A percentile compares a stretch with the other conserved stretches of the same genome.
These are phyloP conservation scores for Medakamo hakoo DNA, from an alignment of 139 green algal species.

Conservation along the genomic window DNA sequence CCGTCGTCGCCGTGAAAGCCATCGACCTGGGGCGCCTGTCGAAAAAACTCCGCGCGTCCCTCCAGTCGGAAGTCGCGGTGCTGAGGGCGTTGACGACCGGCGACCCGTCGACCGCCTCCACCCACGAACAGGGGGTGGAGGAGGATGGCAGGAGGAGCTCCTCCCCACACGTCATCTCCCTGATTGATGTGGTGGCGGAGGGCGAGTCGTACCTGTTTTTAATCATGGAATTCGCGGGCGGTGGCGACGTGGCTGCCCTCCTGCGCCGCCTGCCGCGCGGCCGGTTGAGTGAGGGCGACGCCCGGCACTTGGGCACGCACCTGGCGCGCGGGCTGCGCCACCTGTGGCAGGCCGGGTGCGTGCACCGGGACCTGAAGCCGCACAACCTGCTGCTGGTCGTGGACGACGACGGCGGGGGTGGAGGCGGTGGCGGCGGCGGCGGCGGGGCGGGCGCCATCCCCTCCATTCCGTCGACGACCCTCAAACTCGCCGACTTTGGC, in stretches of 20 bases:
- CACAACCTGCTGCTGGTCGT: constrained; percentile 90
- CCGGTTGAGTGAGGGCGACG: constrained; percentile 35
- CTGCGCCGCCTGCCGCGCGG: constrained; percentile 31
- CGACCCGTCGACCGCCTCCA: background rate
- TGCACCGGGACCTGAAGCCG: constrained; percentile 93
- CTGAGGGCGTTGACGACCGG: constrained; percentile 20
- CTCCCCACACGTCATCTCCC: background rate
- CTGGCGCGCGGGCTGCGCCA: constrained; percentile 73
- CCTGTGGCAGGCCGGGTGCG: constrained; percentile 63
- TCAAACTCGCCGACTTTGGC: constrained; percentile 99
- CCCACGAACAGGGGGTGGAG: background rate
- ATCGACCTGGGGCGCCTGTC: constrained; percentile 70
- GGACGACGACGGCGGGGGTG: too few species aligned
- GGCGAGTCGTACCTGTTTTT: constrained; percentile 55
- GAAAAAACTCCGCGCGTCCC: constrained; percentile 68
- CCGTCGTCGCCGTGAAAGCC: constrained; percentile 79
- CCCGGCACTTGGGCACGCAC: constrained; percentile 65
- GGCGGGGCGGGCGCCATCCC: background rate
- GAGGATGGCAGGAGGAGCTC: constrained; percentile 1
- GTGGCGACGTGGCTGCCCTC: constrained; percentile 74
- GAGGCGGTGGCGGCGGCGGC: constrained; percentile 14
- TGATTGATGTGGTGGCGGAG: constrained; percentile 6
- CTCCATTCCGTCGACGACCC: constrained; percentile 1
- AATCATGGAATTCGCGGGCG: constrained; percentile 84
- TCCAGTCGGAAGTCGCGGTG: constrained; percentile 77